Evolutionary conservation across 1,139 yeast genomes (phyloP), one percentile per base, ranked within the genome.

Genomic region (Debaryomycetaceae sp.): DNA sequence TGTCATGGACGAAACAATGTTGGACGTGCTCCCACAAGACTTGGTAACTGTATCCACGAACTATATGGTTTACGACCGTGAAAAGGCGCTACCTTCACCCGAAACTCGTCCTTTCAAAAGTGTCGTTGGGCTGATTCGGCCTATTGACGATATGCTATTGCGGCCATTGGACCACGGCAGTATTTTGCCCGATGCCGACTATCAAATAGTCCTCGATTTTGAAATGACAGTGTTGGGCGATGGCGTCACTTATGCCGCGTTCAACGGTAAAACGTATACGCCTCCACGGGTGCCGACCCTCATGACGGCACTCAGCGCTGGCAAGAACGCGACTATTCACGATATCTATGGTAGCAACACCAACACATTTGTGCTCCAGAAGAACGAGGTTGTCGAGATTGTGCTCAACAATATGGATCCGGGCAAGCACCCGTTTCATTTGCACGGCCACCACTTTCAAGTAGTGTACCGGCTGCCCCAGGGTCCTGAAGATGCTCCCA

Each of bases 391-490:
- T 28, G 69, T 83, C 27, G 93, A 83, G 43, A 58, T 85, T 33
- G 72, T 80, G 8, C 52, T 85, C 27, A 81, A 82, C 49, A 79
- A 83, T 36, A 52, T 59, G 35, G 95, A 83, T 52, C 82, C 86
- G 30, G 92, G 92, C 56, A 72, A 73, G 37, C 95, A 85, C 54
- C 95, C 95, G n/a, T 82, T 86, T 77, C 95, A 85, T 51, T 58
- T 85, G 41, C 95, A 85, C 44, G 95, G 95, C 21, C 92, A 82
- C 53, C 67, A 63, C 36, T 81, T 83, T 66, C 92, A 85, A 64
- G 63, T 81, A 7, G 48, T 82, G 31, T 72, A 67, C 28, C 69
- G 83, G 49, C 75, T 79, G 7, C 62, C 53, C 13, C 70, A 61
- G 16, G 53, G 62, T 27, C 62, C 60, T 24, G 80, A 73, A 15